phyloP scores from a whole-genome alignment of 2,329 filamentous ascomycete species.

The Penicillium sp. region DNA sequence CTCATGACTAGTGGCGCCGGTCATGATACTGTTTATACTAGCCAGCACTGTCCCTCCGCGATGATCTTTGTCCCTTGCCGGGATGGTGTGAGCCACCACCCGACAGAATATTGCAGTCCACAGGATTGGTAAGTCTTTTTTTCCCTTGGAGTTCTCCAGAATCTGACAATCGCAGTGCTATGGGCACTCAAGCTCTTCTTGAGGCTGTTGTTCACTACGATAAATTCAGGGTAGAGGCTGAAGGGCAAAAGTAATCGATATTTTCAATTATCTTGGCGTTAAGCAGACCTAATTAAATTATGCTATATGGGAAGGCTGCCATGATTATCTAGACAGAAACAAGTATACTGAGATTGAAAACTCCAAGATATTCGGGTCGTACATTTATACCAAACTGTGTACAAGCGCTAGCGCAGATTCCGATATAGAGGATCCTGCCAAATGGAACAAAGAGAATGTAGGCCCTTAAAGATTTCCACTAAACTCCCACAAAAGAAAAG shows the following conservation, averaged over 20 bases:
- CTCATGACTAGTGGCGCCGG: conserved; percentile 58
- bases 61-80: conserved; percentile 64
- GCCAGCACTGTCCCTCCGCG: conserved; percentile 52
- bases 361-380: not conserved
- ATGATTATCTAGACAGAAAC: not conserved
- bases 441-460: not conserved
- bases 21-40: conserved; percentile 59
- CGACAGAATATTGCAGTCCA: conserved; percentile 54
- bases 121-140: conserved; percentile 35
- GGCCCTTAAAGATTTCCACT: not conserved
- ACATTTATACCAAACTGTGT: not conserved
- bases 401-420: not conserved
- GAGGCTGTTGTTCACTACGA: conserved; percentile 44
- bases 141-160: not conserved
- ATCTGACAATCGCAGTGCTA: conserved; percentile 17
- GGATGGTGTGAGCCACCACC: conserved; percentile 58
- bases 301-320: not conserved
- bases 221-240: not conserved
- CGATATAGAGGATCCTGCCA: not conserved
- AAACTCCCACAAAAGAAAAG: not conserved
- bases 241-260: not conserved
- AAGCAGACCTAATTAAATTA: not conserved
- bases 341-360: not conserved
- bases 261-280: not conserved
- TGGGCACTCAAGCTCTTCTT: conserved; percentile 46